Evolutionary conservation across 345 rosid genomes (phyloP).

Genomic region (Stellera chamaejasme): DNA sequence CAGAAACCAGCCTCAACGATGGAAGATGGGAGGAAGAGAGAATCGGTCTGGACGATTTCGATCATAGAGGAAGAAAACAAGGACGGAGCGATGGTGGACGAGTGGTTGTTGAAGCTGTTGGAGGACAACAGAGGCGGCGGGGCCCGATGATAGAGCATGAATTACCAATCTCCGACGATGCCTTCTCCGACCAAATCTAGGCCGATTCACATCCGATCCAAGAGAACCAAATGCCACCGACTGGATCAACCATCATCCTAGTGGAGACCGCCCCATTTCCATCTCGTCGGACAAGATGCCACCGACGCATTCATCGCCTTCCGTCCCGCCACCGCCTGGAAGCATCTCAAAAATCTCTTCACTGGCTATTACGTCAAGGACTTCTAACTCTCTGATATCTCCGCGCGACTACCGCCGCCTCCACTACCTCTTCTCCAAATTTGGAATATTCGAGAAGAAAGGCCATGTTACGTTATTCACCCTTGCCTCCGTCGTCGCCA

Average conservation of each 20-base stretch:
- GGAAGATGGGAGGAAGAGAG: too few species aligned
- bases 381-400: constrained; percentile 54
- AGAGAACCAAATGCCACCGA: constrained; percentile 57
- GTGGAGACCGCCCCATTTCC: constrained; percentile 66
- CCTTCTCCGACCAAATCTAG: too few species aligned
- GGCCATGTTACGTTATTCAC: constrained; percentile 51
- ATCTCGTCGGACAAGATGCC: constrained; percentile 81
- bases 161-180: too few species aligned
- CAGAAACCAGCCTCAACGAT: too few species aligned
- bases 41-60: too few species aligned
- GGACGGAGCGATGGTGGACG: too few species aligned
- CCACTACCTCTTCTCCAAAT: constrained; percentile 41
- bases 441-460: constrained; percentile 74
- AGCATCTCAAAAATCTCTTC: constrained; percentile 52
- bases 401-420: constrained; percentile 73
- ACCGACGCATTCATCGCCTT: constrained; percentile 94
- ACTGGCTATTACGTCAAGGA: constrained; percentile 61
- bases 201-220: too few species aligned
- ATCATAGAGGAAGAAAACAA: too few species aligned
- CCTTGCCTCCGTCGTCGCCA: constrained; percentile 26
- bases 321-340: constrained; percentile 86
- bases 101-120: too few species aligned
- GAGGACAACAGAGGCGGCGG: too few species aligned
- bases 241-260: constrained; percentile 76
- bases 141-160: too few species aligned